Evolutionary conservation across 768 basidiomycete species (phyloP).

Genomic region (Lactarius evosmus): DNA sequence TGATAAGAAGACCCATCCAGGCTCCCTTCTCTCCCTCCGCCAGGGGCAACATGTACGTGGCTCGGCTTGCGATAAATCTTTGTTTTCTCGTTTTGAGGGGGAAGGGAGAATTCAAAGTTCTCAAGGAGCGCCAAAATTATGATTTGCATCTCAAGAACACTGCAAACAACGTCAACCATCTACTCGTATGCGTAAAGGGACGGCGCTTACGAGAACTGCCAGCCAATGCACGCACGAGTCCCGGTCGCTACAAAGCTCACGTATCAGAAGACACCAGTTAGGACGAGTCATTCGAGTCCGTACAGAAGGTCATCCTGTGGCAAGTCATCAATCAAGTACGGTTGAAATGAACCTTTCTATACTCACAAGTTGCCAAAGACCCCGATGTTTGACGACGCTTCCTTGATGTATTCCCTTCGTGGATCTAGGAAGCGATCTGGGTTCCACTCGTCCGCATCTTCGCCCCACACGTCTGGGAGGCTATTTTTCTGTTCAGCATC

Average conservation of each 20-base stretch:
- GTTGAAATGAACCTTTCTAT: background rate
- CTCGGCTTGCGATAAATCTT: constrained; percentile 6
- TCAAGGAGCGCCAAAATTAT: background rate
- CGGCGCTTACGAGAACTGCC: constrained; percentile 5
- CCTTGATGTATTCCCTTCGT: background rate
- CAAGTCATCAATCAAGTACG: background rate
- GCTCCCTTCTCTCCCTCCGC: background rate
- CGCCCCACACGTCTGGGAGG: constrained; percentile 11
- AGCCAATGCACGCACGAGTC: constrained; percentile 4
- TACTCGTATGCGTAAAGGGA: background rate
- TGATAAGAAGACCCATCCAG: constrained; percentile 12
- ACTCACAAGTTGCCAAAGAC: constrained; percentile 13
- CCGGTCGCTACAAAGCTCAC: background rate
- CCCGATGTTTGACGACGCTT: constrained; percentile 2
- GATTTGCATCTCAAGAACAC: constrained; percentile 15
- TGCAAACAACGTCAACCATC: background rate
- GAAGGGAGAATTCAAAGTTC: background rate
- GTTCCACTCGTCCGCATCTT: constrained; percentile 12
- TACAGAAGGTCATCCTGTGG: constrained; percentile 16
- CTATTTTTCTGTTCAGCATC: background rate
- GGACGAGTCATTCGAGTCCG: background rate
- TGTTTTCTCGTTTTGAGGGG: background rate
- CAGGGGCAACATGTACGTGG: constrained; percentile 10
- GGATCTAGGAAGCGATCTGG: constrained; percentile 15
- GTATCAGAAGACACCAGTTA: background rate